These are phyloP conservation scores for Sporobolomyces phaffii DNA, from an alignment of 768 basidiomycete species.

Conservation along the genomic window DNA sequence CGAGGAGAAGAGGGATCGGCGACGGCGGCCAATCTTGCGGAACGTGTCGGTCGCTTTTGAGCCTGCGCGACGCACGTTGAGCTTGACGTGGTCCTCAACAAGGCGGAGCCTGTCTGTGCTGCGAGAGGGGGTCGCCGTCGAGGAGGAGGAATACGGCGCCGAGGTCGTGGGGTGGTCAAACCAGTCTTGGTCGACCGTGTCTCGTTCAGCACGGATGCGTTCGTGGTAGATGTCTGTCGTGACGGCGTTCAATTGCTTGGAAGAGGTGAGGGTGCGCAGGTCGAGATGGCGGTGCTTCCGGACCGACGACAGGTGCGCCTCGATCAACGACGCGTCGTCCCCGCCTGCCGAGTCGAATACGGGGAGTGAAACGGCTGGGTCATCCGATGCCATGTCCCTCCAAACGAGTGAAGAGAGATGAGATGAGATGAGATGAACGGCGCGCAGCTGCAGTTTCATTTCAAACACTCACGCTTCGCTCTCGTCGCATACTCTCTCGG, in stretches of 20 bases:
- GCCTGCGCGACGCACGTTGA: neutral
- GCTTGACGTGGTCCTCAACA: neutral
- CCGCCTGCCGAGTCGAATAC: too few relatives aligned
- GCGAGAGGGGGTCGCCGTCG: too few relatives aligned
- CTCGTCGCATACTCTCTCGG: too few relatives aligned
- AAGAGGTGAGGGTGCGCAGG: neutral
- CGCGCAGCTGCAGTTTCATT: too few relatives aligned
- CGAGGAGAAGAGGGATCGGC: neutral
- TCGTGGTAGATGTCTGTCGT: neutral
- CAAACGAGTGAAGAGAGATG: neutral
- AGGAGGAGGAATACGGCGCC: neutral
- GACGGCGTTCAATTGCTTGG: neutral
- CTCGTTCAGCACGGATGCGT: neutral
- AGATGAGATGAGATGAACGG: too few relatives aligned
- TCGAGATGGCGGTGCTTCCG: neutral
- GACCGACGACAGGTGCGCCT: neutral
- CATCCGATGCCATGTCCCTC: slow-evolving; percentile 2
- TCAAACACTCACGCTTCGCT: too few relatives aligned
- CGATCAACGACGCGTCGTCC: neutral
- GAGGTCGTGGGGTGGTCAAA: neutral
- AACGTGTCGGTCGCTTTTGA: neutral
- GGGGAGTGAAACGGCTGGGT: neutral
- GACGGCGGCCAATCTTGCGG: too few relatives aligned
- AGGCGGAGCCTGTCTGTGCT: neutral
- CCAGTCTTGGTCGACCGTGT: neutral